Percentiles rank a stretch among this genome's conserved stretches.
Conservation (phyloP, 1,139 yeast genomes). For the Zygoascus meyerae region DNA sequence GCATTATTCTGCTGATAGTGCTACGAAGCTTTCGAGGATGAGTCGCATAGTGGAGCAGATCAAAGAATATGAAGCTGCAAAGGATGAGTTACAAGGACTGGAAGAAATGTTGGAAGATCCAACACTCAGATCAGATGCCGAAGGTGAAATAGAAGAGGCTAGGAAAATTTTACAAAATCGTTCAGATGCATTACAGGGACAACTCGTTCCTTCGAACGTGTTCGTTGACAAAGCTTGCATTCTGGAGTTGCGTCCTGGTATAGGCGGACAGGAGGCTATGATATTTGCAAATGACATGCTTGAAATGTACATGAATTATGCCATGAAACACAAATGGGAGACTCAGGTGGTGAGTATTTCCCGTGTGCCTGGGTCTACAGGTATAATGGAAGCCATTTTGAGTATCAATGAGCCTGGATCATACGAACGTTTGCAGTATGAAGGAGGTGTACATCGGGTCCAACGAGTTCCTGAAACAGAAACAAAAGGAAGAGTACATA, state of each 20-base stretch:
- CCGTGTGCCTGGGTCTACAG: constrained; percentile 54
- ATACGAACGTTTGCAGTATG: constrained; percentile 66
- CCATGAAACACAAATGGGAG: constrained; percentile 63
- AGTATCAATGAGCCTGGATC: constrained; percentile 72
- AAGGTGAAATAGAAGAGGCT: constrained; percentile 44
- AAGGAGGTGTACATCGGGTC: constrained; percentile 94
- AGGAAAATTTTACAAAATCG: constrained; percentile 26
- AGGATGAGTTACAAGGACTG: constrained; percentile 33
- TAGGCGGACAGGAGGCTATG: constrained; percentile 93
- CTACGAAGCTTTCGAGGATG: constrained; percentile 52
- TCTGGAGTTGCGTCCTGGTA: constrained; percentile 87
- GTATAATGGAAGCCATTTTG: constrained; percentile 71
- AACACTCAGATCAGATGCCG: constrained; percentile 40
- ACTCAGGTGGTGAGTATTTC: constrained; percentile 47
- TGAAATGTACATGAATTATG: constrained; percentile 73
- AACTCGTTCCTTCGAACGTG: constrained; percentile 69
- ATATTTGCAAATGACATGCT: constrained; percentile 76
- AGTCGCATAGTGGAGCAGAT: constrained; percentile 50
- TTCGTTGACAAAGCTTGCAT: constrained; percentile 75
- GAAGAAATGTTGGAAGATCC: constrained; percentile 34
- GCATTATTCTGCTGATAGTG: constrained; percentile 52
- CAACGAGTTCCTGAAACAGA: constrained; percentile 94
- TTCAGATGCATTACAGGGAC: constrained; percentile 43
- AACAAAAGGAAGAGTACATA: constrained; percentile 88
- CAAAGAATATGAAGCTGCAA: constrained; percentile 40